These are phyloP conservation scores for Beauveria rudraprayagi DNA, from an alignment of 2,329 filamentous ascomycete species.

Conservation along the genomic window DNA sequence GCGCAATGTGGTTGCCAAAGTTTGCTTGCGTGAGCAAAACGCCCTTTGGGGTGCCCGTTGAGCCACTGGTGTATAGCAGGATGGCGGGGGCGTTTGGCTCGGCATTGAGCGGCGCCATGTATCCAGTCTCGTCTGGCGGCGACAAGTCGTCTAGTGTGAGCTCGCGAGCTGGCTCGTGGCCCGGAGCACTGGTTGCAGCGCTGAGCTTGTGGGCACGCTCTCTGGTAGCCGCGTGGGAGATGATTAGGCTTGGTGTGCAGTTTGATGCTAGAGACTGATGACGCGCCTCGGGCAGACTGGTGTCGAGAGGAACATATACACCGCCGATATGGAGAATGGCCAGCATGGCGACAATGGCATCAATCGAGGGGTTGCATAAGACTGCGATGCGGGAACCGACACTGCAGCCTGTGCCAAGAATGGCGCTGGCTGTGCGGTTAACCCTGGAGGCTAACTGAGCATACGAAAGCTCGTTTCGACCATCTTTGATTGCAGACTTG, in stretches of 20 bases:
- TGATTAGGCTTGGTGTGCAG: conserved; percentile 18
- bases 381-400: conserved; percentile 26
- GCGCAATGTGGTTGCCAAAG: conserved; percentile 21
- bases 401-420: background rate
- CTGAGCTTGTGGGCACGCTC: background rate
- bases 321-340: conserved; percentile 31
- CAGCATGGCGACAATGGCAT: conserved; percentile 31
- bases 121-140: background rate
- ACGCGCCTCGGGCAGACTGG: conserved; percentile 20
- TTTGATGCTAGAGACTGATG: conserved; percentile 23
- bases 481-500: background rate
- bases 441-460: background rate
- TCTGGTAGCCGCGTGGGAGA: background rate
- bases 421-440: background rate
- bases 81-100: conserved; percentile 13
- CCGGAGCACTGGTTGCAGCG: background rate
- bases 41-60: conserved; percentile 32
- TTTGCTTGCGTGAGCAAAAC: conserved; percentile 23
- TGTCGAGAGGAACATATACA: conserved; percentile 33
- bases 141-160: background rate
- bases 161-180: background rate
- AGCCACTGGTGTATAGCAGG: conserved; percentile 26
- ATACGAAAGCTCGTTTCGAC: background rate
- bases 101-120: background rate
- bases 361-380: conserved; percentile 27